Percentiles rank a stretch among this genome's conserved stretches.
Conservation (phyloP, 306 rosid species). For the Urtica urens region DNA sequence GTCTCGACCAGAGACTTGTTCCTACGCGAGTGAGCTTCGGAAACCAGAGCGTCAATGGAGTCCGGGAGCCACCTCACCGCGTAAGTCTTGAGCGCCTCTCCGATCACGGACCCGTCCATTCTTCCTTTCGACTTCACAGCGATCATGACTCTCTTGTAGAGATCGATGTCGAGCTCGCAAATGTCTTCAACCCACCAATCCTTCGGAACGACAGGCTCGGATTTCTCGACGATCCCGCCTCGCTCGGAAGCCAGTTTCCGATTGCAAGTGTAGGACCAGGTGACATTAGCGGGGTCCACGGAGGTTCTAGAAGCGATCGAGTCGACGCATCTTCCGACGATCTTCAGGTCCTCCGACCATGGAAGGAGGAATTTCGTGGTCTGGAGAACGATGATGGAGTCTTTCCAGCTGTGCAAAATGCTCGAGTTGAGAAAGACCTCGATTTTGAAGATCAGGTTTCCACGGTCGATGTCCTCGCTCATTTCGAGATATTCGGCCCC, state of each 20-base stretch:
- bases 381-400: conserved; percentile 88
- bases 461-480: conserved; percentile 75
- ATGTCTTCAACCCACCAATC: conserved; percentile 99
- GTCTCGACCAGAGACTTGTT: conserved; percentile 80
- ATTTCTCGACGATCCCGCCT: conserved; percentile 42
- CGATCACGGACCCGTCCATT: conserved; percentile 82
- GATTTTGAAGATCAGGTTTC: conserved; percentile 76
- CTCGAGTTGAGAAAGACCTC: conserved; percentile 93
- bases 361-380: conserved; percentile 77
- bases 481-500: conserved; percentile 91
- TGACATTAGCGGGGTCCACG: conserved; percentile 60
- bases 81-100: conserved; percentile 83
- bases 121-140: conserved; percentile 87
- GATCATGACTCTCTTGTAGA: conserved; percentile 70
- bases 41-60: conserved; percentile 71
- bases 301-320: conserved; percentile 91
- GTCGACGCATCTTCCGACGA: conserved; percentile 87
- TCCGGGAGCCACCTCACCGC: conserved; percentile 88
- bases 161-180: conserved; percentile 90
- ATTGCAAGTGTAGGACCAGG: conserved; percentile 88
- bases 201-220: conserved; percentile 55
- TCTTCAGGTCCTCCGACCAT: conserved; percentile 87
- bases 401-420: conserved; percentile 93
- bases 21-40: conserved; percentile 54
- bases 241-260: conserved; percentile 58